A percentile compares a stretch with the other conserved stretches of the same genome.
These are phyloP conservation scores for Alternaria gaisen DNA, from an alignment of 2,329 filamentous ascomycete genomes.

Conservation along the genomic window DNA sequence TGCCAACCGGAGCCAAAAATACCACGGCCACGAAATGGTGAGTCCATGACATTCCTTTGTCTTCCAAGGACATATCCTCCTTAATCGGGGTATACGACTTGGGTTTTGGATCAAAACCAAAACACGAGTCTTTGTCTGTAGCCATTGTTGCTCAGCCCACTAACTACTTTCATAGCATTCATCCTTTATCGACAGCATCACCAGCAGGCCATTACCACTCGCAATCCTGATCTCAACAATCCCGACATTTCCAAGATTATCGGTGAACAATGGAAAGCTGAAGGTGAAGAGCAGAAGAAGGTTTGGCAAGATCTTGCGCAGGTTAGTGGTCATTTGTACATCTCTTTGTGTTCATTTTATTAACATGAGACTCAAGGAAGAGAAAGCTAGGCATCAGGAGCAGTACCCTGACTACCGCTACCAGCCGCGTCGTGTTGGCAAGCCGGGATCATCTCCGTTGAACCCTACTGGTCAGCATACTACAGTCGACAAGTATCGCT, in stretches of 20 bases:
- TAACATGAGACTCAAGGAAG: conserved; percentile 65
- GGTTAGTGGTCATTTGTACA: conserved; percentile 56
- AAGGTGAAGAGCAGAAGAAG: conserved; percentile 76
- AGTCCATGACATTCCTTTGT: conserved; percentile 48
- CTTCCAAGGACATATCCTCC: conserved; percentile 15
- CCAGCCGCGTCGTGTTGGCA: conserved; percentile 72
- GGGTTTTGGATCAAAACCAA: conserved; percentile 33
- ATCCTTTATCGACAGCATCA: conserved; percentile 96
- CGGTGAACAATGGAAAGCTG: conserved; percentile 86
- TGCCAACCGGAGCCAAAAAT: conserved; percentile 77
- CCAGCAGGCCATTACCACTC: conserved; percentile 80
- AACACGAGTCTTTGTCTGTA: conserved; percentile 41
- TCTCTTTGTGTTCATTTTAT: not conserved
- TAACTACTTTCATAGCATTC: conserved; percentile 73
- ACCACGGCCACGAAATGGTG: conserved; percentile 75
- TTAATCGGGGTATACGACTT: conserved; percentile 19
- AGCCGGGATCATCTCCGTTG: conserved; percentile 51
- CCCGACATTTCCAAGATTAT: conserved; percentile 98
- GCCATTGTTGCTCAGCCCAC: conserved; percentile 28
- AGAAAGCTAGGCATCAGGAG: conserved; percentile 86
- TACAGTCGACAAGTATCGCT: conserved; percentile 61
- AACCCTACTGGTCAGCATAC: conserved; percentile 44
- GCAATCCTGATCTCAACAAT: conserved; percentile 90
- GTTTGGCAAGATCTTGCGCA: conserved; percentile 91
- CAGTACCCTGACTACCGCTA: conserved; percentile 96